Evolutionary conservation across 352 stramenopile genomes (phyloP).

Genomic region (Globisporangium camurandrum): DNA sequence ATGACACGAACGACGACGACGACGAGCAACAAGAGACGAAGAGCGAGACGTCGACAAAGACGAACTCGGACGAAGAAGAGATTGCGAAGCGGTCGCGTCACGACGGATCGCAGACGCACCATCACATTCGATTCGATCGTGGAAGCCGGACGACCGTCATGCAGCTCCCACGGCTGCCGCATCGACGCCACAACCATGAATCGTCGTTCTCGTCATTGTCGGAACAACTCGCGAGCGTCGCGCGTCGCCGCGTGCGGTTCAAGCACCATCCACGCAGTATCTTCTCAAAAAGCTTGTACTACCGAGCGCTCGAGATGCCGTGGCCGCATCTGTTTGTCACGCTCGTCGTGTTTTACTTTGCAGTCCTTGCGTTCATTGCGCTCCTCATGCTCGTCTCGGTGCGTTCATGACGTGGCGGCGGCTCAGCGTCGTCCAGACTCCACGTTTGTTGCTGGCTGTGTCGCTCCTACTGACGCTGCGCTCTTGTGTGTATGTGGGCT

Average conservation of each 20-base stretch:
- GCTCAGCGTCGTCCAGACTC: too few species aligned
- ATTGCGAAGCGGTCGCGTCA: conserved; percentile 13
- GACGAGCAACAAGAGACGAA: conserved; percentile 2
- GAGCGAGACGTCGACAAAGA: conserved; percentile 17
- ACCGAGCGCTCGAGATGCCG: conserved; percentile 35
- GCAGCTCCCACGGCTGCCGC: conserved; percentile 9
- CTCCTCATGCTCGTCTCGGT: conserved; percentile 37
- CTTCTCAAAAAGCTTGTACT: conserved; percentile 45
- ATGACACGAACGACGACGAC: neutral
- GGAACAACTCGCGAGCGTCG: conserved; percentile 27
- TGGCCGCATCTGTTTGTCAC: conserved; percentile 32
- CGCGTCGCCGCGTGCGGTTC: conserved; percentile 28
- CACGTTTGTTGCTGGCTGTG: too few species aligned
- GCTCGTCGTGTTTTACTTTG: conserved; percentile 30
- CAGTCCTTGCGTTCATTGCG: conserved; percentile 28
- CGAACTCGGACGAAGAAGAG: conserved; percentile 21
- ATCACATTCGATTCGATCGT: conserved; percentile 18
- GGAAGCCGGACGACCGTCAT: conserved; percentile 17
- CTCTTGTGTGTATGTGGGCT: too few species aligned
- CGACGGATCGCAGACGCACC: neutral
- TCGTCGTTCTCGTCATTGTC: conserved; percentile 8
- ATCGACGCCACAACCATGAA: conserved; percentile 14
- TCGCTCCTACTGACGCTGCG: too few species aligned
- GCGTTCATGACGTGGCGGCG: conserved; percentile 4
- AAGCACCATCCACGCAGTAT: conserved; percentile 31